A percentile compares a stretch with the other conserved stretches of the same genome.
Evolutionary conservation across 345 rosid species (phyloP).

Genomic region (Reutealis trisperma): DNA sequence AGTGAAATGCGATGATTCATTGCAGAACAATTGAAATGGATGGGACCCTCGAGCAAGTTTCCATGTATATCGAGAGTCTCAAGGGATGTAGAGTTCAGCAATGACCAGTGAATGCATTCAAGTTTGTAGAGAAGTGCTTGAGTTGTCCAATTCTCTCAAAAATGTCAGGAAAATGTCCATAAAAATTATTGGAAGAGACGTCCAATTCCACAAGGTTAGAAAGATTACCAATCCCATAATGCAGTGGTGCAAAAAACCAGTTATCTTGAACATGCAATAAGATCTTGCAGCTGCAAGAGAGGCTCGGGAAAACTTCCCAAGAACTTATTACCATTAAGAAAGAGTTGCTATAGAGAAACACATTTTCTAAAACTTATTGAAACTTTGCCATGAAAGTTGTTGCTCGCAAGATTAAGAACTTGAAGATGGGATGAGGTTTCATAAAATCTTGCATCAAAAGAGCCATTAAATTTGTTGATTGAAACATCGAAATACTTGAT

Average conservation of each 20-base stretch:
- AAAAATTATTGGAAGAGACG: constrained; percentile 29
- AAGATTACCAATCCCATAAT: constrained; percentile 21
- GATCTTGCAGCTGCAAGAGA: constrained; percentile 25
- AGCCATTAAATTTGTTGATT: constrained; percentile 21
- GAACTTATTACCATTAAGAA: constrained; percentile 27
- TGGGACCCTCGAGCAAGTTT: constrained; percentile 24
- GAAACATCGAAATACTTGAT: constrained; percentile 33
- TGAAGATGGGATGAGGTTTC: constrained; percentile 18
- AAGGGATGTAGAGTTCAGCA: constrained; percentile 36
- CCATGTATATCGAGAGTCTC: constrained; percentile 13
- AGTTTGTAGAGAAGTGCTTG: constrained; percentile 16
- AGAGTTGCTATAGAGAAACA: constrained; percentile 29
- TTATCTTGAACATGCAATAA: constrained; percentile 34
- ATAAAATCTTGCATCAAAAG: constrained; percentile 18
- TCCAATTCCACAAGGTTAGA: constrained; percentile 31
- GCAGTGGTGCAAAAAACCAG: constrained; percentile 25
- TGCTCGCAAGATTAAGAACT: constrained; percentile 23
- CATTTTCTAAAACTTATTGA: constrained; percentile 24
- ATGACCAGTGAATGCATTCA: constrained; percentile 34
- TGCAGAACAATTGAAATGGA: constrained; percentile 36
- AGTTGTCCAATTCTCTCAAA: constrained; percentile 30
- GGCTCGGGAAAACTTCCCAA: constrained; percentile 27
- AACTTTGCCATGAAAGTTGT: constrained; percentile 28
- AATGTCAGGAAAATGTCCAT: constrained; percentile 38
- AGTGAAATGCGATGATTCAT: constrained; percentile 22